phyloP scores from a whole-genome alignment of 1,284 basidiomycete genomes.

The Neolentinus lepideus region DNA sequence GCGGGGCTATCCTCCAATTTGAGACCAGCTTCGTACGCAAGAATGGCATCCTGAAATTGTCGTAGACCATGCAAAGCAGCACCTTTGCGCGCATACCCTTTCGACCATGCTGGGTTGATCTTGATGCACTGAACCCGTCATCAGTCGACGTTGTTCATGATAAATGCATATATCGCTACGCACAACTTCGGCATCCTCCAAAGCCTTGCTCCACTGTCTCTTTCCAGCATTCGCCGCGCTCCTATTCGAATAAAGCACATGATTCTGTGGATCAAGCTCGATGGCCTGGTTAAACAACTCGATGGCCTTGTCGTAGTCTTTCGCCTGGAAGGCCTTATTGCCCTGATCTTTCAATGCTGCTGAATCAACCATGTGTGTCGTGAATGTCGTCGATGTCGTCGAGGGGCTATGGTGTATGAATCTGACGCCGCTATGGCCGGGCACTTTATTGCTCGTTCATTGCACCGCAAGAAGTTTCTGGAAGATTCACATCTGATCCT shows the following conservation, averaged over 20 bases:
- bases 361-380: slow-evolving; percentile 11
- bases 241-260: slow-evolving; percentile 91
- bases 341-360: slow-evolving; percentile 81
- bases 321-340: slow-evolving; percentile 94
- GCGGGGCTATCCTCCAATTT: slow-evolving; percentile 78
- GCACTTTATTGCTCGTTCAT: not conserved
- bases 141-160: slow-evolving; percentile 1
- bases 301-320: slow-evolving; percentile 89
- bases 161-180: slow-evolving; percentile 14
- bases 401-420: not conserved
- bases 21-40: slow-evolving; percentile 75
- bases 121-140: slow-evolving; percentile 55
- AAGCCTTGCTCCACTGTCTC: slow-evolving; percentile 70
- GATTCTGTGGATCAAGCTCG: slow-evolving; percentile 74
- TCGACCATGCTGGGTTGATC: slow-evolving; percentile 80
- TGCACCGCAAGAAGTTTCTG: not conserved
- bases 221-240: slow-evolving; percentile 87
- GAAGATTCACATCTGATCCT: not conserved
- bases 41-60: slow-evolving; percentile 79
- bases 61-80: slow-evolving; percentile 88
- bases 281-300: slow-evolving; percentile 85
- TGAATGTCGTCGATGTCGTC: not conserved
- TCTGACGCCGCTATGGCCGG: not conserved
- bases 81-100: slow-evolving; percentile 90
- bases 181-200: slow-evolving; percentile 90